A percentile compares a stretch with the other conserved stretches of the same genome.
These are phyloP conservation scores for Thozetella sp. DNA, from an alignment of 495 filamentous ascomycete species.

Conservation along the genomic window DNA sequence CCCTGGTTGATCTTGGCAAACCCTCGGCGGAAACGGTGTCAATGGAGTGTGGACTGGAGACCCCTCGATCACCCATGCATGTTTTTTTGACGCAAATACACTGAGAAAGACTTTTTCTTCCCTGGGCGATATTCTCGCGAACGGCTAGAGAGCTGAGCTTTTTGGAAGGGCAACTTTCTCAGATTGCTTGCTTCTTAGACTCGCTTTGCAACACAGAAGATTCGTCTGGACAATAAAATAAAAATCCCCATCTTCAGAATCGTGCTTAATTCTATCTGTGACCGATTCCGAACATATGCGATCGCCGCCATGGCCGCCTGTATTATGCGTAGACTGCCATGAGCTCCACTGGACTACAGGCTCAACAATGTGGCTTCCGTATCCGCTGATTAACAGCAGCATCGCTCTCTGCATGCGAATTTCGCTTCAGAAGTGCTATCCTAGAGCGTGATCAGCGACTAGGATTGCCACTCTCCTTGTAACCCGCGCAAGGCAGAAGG, in stretches of 20 bases:
- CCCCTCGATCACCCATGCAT: conserved; percentile 50
- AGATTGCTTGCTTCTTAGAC: conserved; percentile 50
- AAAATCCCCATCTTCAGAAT: conserved; percentile 30
- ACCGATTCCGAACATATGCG: too few species aligned
- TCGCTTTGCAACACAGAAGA: conserved; percentile 37
- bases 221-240: conserved; percentile 39
- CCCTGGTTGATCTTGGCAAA: conserved; percentile 39
- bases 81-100: conserved; percentile 47
- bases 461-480: too few species aligned
- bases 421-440: too few species aligned
- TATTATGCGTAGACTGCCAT: background rate
- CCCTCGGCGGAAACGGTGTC: conserved; percentile 49
- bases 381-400: too few species aligned
- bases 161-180: conserved; percentile 42
- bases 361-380: too few species aligned
- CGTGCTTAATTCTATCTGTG: background rate
- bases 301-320: background rate
- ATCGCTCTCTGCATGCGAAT: too few species aligned
- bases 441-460: too few species aligned
- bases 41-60: conserved; percentile 55
- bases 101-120: conserved; percentile 38
- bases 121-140: conserved; percentile 36
- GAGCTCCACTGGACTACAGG: too few species aligned
- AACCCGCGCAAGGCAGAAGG: too few species aligned
- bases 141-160: conserved; percentile 38